These are phyloP conservation scores for Gastrodia elata DNA, from an alignment of 106 monocot genomes.

Conservation along the genomic window DNA sequence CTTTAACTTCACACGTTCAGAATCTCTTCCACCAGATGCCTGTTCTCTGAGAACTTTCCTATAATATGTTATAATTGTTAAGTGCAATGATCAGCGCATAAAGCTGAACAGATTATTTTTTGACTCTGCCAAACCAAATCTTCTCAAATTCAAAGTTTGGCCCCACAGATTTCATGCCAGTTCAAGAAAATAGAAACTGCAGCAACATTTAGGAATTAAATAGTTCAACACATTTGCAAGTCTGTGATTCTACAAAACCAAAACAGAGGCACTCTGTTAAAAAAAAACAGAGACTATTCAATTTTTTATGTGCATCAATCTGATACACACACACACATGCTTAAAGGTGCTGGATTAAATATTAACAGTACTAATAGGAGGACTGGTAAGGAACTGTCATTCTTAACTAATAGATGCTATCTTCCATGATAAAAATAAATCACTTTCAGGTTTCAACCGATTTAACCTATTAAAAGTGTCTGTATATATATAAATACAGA, in stretches of 20 bases:
- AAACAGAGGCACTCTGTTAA: not conserved
- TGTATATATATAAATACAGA: too few relatives aligned
- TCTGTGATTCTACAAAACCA: too few relatives aligned
- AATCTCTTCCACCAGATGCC: slow-evolving; percentile 72
- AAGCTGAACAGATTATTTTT: not conserved
- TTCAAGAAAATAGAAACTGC: not conserved
- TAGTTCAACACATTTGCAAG: not conserved
- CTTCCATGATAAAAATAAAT: too few relatives aligned
- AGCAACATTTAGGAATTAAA: not conserved
- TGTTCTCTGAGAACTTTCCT: slow-evolving; percentile 83
- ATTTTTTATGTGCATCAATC: not conserved
- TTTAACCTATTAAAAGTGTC: too few relatives aligned
- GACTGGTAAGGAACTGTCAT: too few relatives aligned
- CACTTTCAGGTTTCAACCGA: too few relatives aligned
- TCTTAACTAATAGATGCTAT: too few relatives aligned
- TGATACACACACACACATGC: too few relatives aligned
- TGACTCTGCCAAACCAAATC: not conserved
- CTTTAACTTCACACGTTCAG: slow-evolving; percentile 79
- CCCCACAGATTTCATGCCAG: not conserved
- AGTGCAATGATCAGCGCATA: not conserved
- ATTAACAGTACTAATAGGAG: too few relatives aligned
- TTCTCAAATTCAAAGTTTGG: not conserved
- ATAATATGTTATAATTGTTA: slow-evolving; percentile 9
- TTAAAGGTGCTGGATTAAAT: too few relatives aligned
- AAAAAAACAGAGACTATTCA: not conserved